These are phyloP conservation scores for Boletus coccyginus DNA, from an alignment of 768 basidiomycete genomes.

Conservation along the genomic window DNA sequence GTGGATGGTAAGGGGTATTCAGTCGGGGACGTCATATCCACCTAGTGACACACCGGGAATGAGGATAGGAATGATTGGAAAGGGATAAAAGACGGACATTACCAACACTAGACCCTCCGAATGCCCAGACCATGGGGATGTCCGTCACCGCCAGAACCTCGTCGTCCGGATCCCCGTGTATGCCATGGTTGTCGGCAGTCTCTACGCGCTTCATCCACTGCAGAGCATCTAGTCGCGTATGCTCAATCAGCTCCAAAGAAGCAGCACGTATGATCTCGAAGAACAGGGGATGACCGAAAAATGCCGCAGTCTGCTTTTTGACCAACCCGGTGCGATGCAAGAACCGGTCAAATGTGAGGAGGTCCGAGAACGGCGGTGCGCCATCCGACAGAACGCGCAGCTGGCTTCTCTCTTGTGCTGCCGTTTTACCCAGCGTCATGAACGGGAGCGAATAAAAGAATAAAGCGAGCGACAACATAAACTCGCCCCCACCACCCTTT, in stretches of 20 bases:
- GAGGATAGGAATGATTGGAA: neutral
- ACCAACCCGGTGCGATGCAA: conserved; percentile 40
- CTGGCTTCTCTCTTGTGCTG: neutral
- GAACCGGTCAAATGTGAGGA: conserved; percentile 49
- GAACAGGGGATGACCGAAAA: conserved; percentile 45
- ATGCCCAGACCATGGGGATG: conserved; percentile 9
- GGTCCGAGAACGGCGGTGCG: conserved; percentile 38
- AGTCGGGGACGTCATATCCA: conserved; percentile 35
- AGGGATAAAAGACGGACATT: conserved; percentile 13
- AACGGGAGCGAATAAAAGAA: conserved; percentile 44
- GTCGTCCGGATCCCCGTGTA: neutral
- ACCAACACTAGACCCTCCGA: conserved; percentile 28
- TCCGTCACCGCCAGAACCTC: conserved; percentile 4
- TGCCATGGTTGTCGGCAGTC: too few species aligned
- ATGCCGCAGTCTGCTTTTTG: conserved; percentile 33
- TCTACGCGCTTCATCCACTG: conserved; percentile 22
- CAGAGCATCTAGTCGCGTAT: conserved; percentile 11
- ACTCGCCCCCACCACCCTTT: conserved; percentile 43
- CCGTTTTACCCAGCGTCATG: conserved; percentile 38
- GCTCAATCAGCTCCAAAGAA: conserved; percentile 7
- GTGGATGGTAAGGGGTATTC: conserved; percentile 33
- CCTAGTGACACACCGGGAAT: conserved; percentile 17
- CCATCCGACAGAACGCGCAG: neutral
- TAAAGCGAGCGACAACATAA: conserved; percentile 43
- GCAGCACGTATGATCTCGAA: conserved; percentile 35